Conservation (phyloP, 768 basidiomycete species). For the Clavulina sp. region DNA sequence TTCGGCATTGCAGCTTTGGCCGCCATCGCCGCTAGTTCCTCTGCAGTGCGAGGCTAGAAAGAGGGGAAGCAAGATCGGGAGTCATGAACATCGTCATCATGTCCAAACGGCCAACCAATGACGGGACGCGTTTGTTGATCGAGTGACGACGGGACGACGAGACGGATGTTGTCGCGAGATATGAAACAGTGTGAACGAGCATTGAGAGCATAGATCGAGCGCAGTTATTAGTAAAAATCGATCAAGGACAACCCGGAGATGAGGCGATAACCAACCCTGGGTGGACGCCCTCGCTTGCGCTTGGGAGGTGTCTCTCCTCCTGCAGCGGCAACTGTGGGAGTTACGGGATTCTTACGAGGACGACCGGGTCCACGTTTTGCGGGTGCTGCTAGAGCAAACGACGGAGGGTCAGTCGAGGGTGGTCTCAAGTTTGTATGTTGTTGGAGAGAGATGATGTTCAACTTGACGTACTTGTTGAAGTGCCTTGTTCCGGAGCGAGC, state of each 20-base stretch:
- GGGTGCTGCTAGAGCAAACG: neutral
- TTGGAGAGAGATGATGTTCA: neutral
- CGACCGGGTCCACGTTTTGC: neutral
- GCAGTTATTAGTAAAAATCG: neutral
- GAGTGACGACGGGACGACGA: neutral
- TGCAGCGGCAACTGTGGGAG: conserved; percentile 10
- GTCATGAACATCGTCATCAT: neutral
- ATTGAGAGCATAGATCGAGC: neutral
- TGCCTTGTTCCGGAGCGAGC: neutral
- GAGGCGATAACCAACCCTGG: conserved; percentile 25
- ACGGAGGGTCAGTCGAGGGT: neutral
- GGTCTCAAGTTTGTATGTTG: too few species aligned
- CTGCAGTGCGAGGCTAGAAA: conserved; percentile 11
- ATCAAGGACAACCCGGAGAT: too few species aligned
- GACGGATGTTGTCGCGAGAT: neutral
- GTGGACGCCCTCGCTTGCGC: conserved; percentile 34
- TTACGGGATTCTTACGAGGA: neutral
- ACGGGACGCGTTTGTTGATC: neutral
- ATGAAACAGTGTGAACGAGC: neutral
- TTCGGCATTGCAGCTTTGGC: conserved; percentile 27
- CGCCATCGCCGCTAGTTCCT: conserved; percentile 13
- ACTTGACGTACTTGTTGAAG: neutral
- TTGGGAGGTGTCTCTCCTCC: conserved; percentile 19
- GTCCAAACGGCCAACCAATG: neutral
- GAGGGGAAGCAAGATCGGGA: too few species aligned